Base-by-base conservation (phyloP, 1,139 yeast genomes). In the Pichia sp. region DNA sequence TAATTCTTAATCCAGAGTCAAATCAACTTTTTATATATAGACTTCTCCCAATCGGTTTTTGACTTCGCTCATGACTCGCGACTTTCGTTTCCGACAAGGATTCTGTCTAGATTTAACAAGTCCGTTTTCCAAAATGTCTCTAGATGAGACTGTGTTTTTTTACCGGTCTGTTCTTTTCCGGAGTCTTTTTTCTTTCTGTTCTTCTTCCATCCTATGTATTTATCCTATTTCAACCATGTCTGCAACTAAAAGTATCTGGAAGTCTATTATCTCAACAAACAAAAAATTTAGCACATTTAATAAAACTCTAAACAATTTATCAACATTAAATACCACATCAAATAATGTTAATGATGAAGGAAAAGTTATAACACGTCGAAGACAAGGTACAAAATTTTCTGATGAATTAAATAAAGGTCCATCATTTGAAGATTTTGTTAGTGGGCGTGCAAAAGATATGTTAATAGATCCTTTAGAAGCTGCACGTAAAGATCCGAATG, bases 381-480 rank as follows among this genome's bases (percentile, higher is more conserved):
- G 82, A 58, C 66, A 77, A 50, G 62, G 69, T 29, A 81, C 93
- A 1, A 65, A 68, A 15, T 82, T 89, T 62, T 70, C 86, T 4
- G 93, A 86, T 54, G 68, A 71, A 41, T 66, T 89, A 47, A 85
- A 80, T 56, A 72, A 76, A 49, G 98, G 98, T 2, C 98, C 98
- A 1, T 80, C 94, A 1, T 91, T 91, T 60, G 96, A 84, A 42
- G 98, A 91, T 61, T 91, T 91, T 54, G 68, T 91, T 19, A 69
- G 74, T 46, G 95, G 95, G 10, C 76, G 79, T 45, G 96, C 96
- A 1, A 74, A 83, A 9, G 74, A 76, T 39, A 67, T 76, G 64
- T 19, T 46, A 3, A 59, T 73, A 15, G 89, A 82, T 57, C 93
- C 95, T 2, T 65, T 84, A 38, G 89, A 82, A 52, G 75, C 76